Evolutionary conservation across 2,329 filamentous ascomycete species (phyloP).

Genomic region (Knufia petricola): DNA sequence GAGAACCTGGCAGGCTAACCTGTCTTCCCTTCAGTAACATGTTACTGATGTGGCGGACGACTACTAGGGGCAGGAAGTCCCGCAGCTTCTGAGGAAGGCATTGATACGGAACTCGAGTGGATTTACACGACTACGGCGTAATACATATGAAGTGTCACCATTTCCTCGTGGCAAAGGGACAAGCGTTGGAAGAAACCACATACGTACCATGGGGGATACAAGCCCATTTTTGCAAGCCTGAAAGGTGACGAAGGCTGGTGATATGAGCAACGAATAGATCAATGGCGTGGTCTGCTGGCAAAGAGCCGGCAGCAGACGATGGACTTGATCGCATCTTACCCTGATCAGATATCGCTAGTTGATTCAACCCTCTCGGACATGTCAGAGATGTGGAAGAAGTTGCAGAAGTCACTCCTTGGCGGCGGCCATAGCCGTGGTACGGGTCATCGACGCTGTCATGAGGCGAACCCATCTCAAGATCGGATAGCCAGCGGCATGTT

Average conservation of each 20-base stretch:
- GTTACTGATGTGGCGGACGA: conserved; percentile 16
- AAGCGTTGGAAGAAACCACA: conserved; percentile 16
- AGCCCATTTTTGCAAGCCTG: too few species aligned
- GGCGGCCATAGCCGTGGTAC: too few species aligned
- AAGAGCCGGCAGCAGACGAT: too few species aligned
- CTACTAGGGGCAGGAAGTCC: conserved; percentile 20
- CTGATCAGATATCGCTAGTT: too few species aligned
- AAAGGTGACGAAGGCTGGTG: too few species aligned
- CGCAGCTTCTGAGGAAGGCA: conserved; percentile 16
- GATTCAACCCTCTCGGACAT: too few species aligned
- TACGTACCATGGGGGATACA: conserved; percentile 13
- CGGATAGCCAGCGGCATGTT: background rate
- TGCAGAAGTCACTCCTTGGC: too few species aligned
- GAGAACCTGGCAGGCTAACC: conserved; percentile 17
- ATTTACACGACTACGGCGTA: conserved; percentile 19
- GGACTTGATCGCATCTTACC: too few species aligned
- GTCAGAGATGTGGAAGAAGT: too few species aligned
- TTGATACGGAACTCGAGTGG: too few species aligned
- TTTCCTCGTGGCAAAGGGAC: conserved; percentile 18
- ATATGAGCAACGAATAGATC: too few species aligned
- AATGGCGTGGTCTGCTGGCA: too few species aligned
- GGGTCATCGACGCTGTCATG: background rate
- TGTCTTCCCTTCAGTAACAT: conserved; percentile 22
- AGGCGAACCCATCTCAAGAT: background rate
- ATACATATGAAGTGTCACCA: conserved; percentile 20